phyloP scores from a whole-genome alignment of 495 filamentous ascomycete genomes.

The Collariella sp. region DNA sequence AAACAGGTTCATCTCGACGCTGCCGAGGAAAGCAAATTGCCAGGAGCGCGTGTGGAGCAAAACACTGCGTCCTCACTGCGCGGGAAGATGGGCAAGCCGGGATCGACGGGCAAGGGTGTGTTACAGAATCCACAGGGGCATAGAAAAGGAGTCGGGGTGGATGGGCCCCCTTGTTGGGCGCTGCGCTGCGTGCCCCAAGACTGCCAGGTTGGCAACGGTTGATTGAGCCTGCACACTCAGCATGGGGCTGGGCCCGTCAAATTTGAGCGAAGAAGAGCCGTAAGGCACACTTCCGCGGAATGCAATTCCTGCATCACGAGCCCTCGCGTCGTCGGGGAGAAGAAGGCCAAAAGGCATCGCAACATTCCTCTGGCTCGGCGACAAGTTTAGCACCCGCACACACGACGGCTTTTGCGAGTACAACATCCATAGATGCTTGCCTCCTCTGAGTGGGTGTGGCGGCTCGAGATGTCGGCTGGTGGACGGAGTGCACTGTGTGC shows the following conservation, averaged over 20 bases:
- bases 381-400: too few species aligned
- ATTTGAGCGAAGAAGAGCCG: slow-evolving; percentile 39
- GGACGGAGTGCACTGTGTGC: too few species aligned
- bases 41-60: slow-evolving; percentile 14
- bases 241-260: slow-evolving; percentile 17
- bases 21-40: slow-evolving; percentile 16
- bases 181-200: not conserved
- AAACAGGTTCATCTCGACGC: slow-evolving; percentile 21
- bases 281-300: slow-evolving; percentile 14
- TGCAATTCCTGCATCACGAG: slow-evolving; percentile 14
- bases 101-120: slow-evolving; percentile 26
- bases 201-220: slow-evolving; percentile 2
- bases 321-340: not conserved
- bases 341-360: not conserved
- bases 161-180: not conserved
- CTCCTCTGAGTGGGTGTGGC: too few species aligned
- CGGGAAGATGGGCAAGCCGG: slow-evolving; percentile 12
- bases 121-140: slow-evolving; percentile 27
- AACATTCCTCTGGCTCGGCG: too few species aligned
- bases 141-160: slow-evolving; percentile 7
- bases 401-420: too few species aligned
- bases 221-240: not conserved
- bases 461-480: too few species aligned
- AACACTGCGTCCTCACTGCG: not conserved
- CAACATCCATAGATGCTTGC: too few species aligned